Evolutionary conservation across 179 eudicot genomes (phyloP), one percentile per base, ranked within the genome.

Genomic region (Corrigiola litoralis): DNA sequence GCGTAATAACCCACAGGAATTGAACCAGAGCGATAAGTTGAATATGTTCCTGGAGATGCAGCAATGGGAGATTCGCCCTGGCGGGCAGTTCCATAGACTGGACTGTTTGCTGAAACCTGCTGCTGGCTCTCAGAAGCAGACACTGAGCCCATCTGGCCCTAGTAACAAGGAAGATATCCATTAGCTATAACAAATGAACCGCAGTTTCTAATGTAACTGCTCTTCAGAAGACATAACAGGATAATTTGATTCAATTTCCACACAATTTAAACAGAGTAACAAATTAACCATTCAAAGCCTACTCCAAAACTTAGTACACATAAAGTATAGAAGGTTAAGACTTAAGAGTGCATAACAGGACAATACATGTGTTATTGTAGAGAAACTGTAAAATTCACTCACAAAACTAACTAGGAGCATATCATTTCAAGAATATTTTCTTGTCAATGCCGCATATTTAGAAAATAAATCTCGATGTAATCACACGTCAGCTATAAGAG

Each of bases 91-190:
- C 83, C 89, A 36, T 79, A 79, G 40, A 64, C 74, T 65, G 77
- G 80, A 58, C 63, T 83, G 78, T 70, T 82, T 72, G 86, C 84
- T 50, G 78, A 64, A 17, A 79, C 59, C 67, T 81, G 95, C 47
- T 79, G 95, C 66, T 80, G 91, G 47, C 71, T 72, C 53, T 86
- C 99, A 6, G 95, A 66, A 61, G 90, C 60, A 41, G 90, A 80
- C 68, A 68, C 85, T 58, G 97, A 80, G 50, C 95, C 90, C 75
- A 81, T 46, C 70, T 90, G 96, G 73, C 95, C 90, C 97, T 91
- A 48, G 23, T 45, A 16, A 59, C 21, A 33, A 40, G 27, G 29
- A 34, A 50, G 13, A 18, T 34, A 20, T 37, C 12, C 6, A 13
- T 31, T 27, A 66, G 23, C n/a, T 51, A 52, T 32, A 27, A 9